Base-by-base conservation (phyloP, 75 land plant genomes). In the Adiantum capillusveneris region DNA sequence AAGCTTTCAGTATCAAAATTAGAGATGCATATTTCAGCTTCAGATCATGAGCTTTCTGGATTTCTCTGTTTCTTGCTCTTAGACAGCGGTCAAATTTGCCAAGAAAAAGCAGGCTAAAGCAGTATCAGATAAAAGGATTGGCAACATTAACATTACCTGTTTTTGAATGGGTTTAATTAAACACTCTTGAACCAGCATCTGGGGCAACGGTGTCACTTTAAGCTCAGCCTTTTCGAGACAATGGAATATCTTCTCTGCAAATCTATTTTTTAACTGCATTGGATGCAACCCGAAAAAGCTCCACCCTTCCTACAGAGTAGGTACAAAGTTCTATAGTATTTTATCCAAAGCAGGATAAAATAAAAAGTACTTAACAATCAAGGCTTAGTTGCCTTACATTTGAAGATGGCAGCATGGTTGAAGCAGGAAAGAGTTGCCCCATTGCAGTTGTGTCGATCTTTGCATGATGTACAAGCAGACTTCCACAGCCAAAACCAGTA, bases 121-220 rank as follows among this genome's bases (percentile, higher is more conserved):
- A n/a, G n/a, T n/a, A n/a, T n/a, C n/a, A n/a, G n/a, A n/a, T n/a
- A n/a, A n/a, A n/a, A n/a, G n/a, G n/a, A n/a, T n/a, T n/a, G n/a
- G n/a, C n/a, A n/a, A n/a, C n/a, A n/a, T n/a, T n/a, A n/a, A n/a
- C 9, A 14, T 41, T 58, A 90, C 96, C 85, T 87, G 98, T 63
- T 78, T 79, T 39, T 79, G 71, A 7, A 93, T 75, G 56, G 68
- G 81, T 19, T 74, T 70, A 59, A 67, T 67, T 19, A 93, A 78
- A 71, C 98, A 93, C 59, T 89, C 90, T 64, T 89, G 79, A 46
- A 93, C 64, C 20, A 93, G 46, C 39, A 89, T 90, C 42, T 42
- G 63, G 31, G 98, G 87, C 63, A 78, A 78, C 41, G 76, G 85
- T 17, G 73, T 74, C 18, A 53, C 59, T 28, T 70, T 82, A 17